A percentile compares a stretch with the other conserved stretches of the same genome.
These are phyloP conservation scores for Dryas integrifolia DNA, from an alignment of 331 rosid species.

Conservation along the genomic window DNA sequence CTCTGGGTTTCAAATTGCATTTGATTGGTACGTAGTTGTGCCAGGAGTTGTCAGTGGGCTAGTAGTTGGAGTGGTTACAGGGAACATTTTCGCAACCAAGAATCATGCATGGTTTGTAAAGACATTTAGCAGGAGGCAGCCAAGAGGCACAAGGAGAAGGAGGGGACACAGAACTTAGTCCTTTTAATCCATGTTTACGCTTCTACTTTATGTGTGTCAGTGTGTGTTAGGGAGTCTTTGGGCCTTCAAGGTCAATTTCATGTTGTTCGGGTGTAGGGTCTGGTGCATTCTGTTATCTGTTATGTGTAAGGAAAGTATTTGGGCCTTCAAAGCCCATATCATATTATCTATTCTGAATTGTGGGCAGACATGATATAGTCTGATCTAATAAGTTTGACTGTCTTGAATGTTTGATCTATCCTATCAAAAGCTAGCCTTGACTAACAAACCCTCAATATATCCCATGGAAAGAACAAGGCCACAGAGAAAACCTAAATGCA, in stretches of 20 bases:
- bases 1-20: neutral
- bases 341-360: no score
- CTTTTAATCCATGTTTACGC: neutral
- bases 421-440: neutral
- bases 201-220: neutral
- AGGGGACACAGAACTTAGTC: neutral
- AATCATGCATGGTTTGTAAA: neutral
- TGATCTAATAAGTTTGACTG: no score
- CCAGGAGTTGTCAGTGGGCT: slow-evolving; percentile 13
- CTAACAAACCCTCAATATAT: neutral
- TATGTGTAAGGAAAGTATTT: no score
- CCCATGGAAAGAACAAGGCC: slow-evolving; percentile 11
- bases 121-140: neutral
- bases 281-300: neutral
- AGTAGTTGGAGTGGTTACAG: neutral
- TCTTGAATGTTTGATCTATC: no score
- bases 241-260: neutral
- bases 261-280: neutral
- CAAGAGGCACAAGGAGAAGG: neutral
- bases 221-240: no score
- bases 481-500: slow-evolving; percentile 26
- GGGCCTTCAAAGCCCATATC: no score
- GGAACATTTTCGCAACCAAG: neutral
- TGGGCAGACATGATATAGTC: no score
- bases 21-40: slow-evolving; percentile 15